A percentile compares a stretch with the other conserved stretches of the same genome.
These are phyloP conservation scores for Naumovozyma dairenensis DNA, from an alignment of 805 yeast genomes.

Conservation along the genomic window DNA sequence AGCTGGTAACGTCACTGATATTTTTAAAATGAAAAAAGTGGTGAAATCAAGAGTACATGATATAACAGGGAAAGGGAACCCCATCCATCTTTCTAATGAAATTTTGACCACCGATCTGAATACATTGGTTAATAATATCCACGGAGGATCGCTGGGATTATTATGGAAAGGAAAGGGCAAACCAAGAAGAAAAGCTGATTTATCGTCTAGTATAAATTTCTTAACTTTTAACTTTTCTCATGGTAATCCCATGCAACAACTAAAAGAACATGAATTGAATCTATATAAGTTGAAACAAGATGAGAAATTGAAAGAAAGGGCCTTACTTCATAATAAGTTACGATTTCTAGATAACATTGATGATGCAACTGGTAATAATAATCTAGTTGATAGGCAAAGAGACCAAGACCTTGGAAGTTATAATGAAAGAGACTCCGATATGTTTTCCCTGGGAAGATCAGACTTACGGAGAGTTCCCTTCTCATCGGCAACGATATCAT, in stretches of 20 bases:
- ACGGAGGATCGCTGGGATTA: constrained; percentile 30
- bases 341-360: not conserved
- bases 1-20: constrained; percentile 30
- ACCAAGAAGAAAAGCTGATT: constrained; percentile 20
- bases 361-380: not conserved
- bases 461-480: not conserved
- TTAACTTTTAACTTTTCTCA: constrained; percentile 11
- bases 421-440: not conserved
- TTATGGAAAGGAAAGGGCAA: constrained; percentile 46
- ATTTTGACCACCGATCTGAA: constrained; percentile 34
- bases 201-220: constrained; percentile 9
- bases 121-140: constrained; percentile 19
- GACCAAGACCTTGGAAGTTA: not conserved
- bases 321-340: not conserved
- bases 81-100: constrained; percentile 28
- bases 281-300: not conserved
- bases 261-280: constrained; percentile 9
- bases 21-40: constrained; percentile 48
- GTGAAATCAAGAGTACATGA: constrained; percentile 71
- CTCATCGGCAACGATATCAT: constrained; percentile 1
- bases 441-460: not conserved
- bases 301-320: not conserved
- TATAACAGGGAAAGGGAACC: constrained; percentile 34
- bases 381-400: not conserved
- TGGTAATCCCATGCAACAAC: constrained; percentile 19